Evolutionary conservation across 1,284 basidiomycete species (phyloP).

Genomic region (Ustilago hordei): DNA sequence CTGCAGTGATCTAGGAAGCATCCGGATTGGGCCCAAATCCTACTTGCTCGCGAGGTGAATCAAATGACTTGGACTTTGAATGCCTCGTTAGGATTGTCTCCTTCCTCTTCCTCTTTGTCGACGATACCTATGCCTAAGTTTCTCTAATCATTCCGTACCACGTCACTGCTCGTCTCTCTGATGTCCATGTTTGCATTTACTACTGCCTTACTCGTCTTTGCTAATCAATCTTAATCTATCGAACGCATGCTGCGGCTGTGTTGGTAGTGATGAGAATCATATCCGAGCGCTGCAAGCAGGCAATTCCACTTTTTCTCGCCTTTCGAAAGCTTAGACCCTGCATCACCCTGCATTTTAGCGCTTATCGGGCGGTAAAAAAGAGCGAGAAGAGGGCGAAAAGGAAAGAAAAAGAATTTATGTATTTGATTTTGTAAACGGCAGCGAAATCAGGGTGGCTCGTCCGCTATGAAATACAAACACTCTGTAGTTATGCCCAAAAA

Average conservation of each 20-base stretch:
- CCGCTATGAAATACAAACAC: no score
- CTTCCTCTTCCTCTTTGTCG: not conserved
- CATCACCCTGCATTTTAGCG: no score
- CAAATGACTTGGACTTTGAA: not conserved
- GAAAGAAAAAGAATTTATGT: not conserved
- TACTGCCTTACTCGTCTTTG: constrained; percentile 11
- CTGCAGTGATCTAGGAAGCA: not conserved
- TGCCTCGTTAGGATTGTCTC: not conserved
- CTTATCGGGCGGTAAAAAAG: no score
- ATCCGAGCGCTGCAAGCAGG: no score
- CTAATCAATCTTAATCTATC: constrained; percentile 7
- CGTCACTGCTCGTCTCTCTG: not conserved
- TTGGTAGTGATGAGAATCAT: no score
- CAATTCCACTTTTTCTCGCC: no score
- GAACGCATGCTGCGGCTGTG: not conserved
- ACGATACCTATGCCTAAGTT: not conserved
- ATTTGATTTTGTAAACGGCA: no score
- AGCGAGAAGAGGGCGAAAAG: no score
- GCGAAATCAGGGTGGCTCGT: no score
- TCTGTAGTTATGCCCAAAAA: no score
- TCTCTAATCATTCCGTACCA: not conserved
- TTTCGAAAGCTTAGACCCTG: no score
- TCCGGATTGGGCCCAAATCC: not conserved
- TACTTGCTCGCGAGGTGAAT: not conserved
- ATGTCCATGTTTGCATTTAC: not conserved